These are phyloP conservation scores for Huntiella decipiens DNA, from an alignment of 2,329 filamentous ascomycete species.

Conservation along the genomic window DNA sequence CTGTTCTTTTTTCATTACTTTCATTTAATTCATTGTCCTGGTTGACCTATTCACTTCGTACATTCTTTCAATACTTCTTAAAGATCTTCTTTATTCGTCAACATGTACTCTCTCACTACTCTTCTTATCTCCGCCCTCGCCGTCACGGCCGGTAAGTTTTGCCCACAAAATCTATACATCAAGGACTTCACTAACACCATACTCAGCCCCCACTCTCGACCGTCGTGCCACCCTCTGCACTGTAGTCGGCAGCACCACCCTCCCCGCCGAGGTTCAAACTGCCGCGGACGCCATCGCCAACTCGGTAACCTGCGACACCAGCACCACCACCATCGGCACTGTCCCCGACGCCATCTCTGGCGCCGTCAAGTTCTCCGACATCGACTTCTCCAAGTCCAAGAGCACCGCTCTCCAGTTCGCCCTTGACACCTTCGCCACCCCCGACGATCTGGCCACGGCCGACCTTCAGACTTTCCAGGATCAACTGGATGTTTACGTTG, in stretches of 20 bases:
- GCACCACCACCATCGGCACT: conserved; percentile 27
- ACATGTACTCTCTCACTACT: conserved; percentile 4
- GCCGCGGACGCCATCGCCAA: conserved; percentile 23
- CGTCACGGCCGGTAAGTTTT: conserved; percentile 8
- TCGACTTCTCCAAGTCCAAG: conserved; percentile 35
- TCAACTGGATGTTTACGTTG: conserved; percentile 34
- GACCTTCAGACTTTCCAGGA: conserved; percentile 34
- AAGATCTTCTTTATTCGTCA: not conserved
- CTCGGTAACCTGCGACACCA: conserved; percentile 29
- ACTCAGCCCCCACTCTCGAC: conserved; percentile 11
- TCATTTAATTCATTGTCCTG: not conserved
- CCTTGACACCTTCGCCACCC: conserved; percentile 32
- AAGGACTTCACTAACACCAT: not conserved
- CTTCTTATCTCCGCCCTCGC: conserved; percentile 4
- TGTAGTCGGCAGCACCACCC: conserved; percentile 28
- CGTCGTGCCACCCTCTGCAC: conserved; percentile 29
- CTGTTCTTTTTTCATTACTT: conserved; percentile 1
- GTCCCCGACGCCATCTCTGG: conserved; percentile 39
- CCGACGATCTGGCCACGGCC: conserved; percentile 26
- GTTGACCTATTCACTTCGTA: not conserved
- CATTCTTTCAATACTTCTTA: not conserved
- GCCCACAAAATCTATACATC: not conserved
- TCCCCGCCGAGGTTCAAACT: conserved; percentile 31
- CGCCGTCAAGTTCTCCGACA: conserved; percentile 28
- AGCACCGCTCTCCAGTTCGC: conserved; percentile 34